Evolutionary conservation across 345 rosid species (phyloP).

Genomic region (Cochlearia excelsa): DNA sequence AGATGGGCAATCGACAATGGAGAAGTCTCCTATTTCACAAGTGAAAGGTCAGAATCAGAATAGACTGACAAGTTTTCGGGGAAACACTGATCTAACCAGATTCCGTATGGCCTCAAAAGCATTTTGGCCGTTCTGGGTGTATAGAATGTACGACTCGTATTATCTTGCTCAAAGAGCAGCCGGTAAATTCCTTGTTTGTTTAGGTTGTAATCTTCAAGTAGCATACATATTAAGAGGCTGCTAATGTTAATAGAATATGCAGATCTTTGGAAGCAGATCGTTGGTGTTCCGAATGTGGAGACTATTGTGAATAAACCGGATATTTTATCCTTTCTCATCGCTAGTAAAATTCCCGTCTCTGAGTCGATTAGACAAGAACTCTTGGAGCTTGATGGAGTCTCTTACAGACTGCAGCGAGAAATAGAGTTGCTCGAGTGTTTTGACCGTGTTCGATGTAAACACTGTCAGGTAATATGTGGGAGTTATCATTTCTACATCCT

Average conservation of each 20-base stretch:
- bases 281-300: constrained; percentile 76
- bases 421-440: constrained; percentile 72
- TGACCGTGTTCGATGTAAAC: constrained; percentile 73
- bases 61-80: constrained; percentile 32
- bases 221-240: constrained; percentile 2
- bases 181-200: constrained; percentile 48
- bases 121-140: constrained; percentile 90
- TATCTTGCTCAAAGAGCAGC: constrained; percentile 82
- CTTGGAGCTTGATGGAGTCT: constrained; percentile 82
- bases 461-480: constrained; percentile 54
- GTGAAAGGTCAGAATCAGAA: constrained; percentile 37
- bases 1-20: constrained; percentile 31
- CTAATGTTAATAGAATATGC: constrained; percentile 33
- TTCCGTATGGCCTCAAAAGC: constrained; percentile 55
- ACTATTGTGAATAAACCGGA: constrained; percentile 69
- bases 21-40: constrained; percentile 33
- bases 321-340: constrained; percentile 77
- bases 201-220: background rate
- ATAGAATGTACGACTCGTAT: constrained; percentile 78
- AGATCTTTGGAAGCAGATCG: constrained; percentile 92
- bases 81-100: constrained; percentile 39
- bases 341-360: constrained; percentile 91
- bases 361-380: constrained; percentile 88
- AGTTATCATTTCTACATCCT: constrained; percentile 12
- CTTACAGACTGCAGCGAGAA: constrained; percentile 83